These are phyloP conservation scores for Kwoniella botswanensis DNA, from an alignment of 768 basidiomycete species.

Conservation along the genomic window DNA sequence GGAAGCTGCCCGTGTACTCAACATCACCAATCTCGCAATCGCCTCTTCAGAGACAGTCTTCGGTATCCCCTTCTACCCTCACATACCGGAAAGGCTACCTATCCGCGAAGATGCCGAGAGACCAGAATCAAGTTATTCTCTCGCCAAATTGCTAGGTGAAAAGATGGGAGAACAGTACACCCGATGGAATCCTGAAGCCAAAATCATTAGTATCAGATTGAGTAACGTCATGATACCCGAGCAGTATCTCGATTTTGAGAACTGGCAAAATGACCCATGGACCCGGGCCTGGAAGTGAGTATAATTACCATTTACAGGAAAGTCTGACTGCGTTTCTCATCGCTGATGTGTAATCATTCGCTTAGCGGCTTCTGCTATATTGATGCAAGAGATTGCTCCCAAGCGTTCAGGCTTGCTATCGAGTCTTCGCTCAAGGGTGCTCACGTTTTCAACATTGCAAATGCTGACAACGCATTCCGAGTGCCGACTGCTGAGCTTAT, in stretches of 20 bases:
- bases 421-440: constrained; percentile 45
- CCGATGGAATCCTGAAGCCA: constrained; percentile 44
- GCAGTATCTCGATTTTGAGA: constrained; percentile 50
- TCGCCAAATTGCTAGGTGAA: constrained; percentile 55
- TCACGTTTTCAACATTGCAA: constrained; percentile 57
- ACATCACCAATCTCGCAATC: constrained; percentile 51
- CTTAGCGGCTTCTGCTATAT: constrained; percentile 55
- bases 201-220: constrained; percentile 54
- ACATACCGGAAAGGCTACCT: constrained; percentile 35
- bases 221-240: constrained; percentile 54
- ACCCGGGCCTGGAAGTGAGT: constrained; percentile 52
- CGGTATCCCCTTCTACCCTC: constrained; percentile 51
- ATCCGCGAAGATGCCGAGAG: constrained; percentile 44
- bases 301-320: not conserved
- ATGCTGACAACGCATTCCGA: constrained; percentile 46
- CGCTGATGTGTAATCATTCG: not conserved
- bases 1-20: constrained; percentile 49
- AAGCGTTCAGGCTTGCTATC: constrained; percentile 51
- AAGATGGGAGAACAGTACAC: constrained; percentile 50
- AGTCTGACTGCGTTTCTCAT: not conserved
- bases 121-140: constrained; percentile 49
- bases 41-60: constrained; percentile 55
- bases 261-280: constrained; percentile 52
- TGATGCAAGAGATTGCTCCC: constrained; percentile 53
- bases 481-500: constrained; percentile 48